These are phyloP conservation scores for Trichophyton rubrum DNA, from an alignment of 2,329 filamentous ascomycete genomes.

Conservation along the genomic window DNA sequence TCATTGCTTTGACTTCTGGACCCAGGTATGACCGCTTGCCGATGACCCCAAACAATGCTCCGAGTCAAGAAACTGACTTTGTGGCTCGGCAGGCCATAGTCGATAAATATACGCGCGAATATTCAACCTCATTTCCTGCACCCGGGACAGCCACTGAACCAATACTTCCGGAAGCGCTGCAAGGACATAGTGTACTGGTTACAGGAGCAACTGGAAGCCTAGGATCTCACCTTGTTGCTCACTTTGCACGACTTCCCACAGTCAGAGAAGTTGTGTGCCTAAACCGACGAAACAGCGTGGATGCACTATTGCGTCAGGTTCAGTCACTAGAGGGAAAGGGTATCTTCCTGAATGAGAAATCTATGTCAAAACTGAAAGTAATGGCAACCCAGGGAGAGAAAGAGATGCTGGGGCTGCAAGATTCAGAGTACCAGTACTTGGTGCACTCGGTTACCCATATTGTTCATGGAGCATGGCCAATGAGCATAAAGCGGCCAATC, in stretches of 20 bases:
- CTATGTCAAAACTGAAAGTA: constrained; percentile 32
- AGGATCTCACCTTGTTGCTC: constrained; percentile 30
- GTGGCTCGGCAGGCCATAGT: constrained; percentile 2
- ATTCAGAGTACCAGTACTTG: constrained; percentile 29
- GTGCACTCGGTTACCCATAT: constrained; percentile 37
- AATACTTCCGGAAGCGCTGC: not conserved
- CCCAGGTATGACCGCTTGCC: constrained; percentile 6
- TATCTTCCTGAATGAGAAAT: constrained; percentile 14
- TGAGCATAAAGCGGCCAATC: constrained; percentile 42
- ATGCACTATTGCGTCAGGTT: constrained; percentile 24
- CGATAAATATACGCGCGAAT: constrained; percentile 15
- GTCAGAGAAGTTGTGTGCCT: constrained; percentile 34
- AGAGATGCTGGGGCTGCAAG: constrained; percentile 37
- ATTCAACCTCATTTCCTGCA: constrained; percentile 15
- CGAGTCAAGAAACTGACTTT: constrained; percentile 5
- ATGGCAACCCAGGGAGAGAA: constrained; percentile 39
- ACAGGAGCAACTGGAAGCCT: constrained; percentile 33
- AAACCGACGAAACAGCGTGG: constrained; percentile 29
- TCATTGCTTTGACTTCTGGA: constrained; percentile 7
- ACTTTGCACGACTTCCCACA: constrained; percentile 20
- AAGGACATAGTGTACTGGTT: constrained; percentile 25
- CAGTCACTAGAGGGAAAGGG: constrained; percentile 21
- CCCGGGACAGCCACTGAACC: not conserved
- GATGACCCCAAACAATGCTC: not conserved
- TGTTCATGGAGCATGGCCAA: constrained; percentile 44